Conservation (phyloP, 768 basidiomycete genomes). For the Hygrophorus pudorinus region DNA sequence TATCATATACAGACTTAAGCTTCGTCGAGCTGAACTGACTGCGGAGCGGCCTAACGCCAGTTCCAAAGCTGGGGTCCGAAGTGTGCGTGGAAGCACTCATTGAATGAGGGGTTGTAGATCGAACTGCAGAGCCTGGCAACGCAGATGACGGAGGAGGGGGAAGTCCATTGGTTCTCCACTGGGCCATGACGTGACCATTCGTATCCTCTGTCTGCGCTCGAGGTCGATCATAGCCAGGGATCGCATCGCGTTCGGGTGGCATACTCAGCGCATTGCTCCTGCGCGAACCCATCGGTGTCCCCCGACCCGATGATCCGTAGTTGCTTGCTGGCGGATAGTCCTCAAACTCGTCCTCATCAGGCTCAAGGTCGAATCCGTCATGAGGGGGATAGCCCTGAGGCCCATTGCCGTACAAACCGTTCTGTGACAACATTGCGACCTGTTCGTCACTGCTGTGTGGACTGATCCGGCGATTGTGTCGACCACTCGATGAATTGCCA, state of each 20-base stretch:
- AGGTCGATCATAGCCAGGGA: conserved; percentile 39
- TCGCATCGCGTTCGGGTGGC: conserved; percentile 46
- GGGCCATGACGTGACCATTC: conserved; percentile 50
- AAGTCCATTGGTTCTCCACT: conserved; percentile 48
- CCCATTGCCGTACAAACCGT: conserved; percentile 25
- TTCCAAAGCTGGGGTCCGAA: conserved; percentile 34
- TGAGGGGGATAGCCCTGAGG: conserved; percentile 50
- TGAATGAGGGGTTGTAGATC: conserved; percentile 38
- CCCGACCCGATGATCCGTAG: conserved; percentile 51
- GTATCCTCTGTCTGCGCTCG: conserved; percentile 64
- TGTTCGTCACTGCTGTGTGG: conserved; percentile 32
- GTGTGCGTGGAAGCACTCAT: conserved; percentile 31
- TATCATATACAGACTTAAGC: conserved; percentile 44
- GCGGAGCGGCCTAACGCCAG: conserved; percentile 24
- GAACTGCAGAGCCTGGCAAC: conserved; percentile 20
- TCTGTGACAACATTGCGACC: conserved; percentile 16
- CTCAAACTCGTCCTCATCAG: conserved; percentile 66
- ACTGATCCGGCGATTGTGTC: conserved; percentile 19
- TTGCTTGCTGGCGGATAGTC: conserved; percentile 63
- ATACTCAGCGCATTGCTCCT: conserved; percentile 48
- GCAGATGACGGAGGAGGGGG: conserved; percentile 27
- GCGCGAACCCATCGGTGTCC: conserved; percentile 59
- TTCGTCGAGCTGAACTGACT: conserved; percentile 61
- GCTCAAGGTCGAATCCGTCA: conserved; percentile 51
- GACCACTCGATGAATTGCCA: conserved; percentile 14